These are phyloP conservation scores for Pyrenophora graminea DNA, from an alignment of 2,329 filamentous ascomycete genomes.

Conservation along the genomic window DNA sequence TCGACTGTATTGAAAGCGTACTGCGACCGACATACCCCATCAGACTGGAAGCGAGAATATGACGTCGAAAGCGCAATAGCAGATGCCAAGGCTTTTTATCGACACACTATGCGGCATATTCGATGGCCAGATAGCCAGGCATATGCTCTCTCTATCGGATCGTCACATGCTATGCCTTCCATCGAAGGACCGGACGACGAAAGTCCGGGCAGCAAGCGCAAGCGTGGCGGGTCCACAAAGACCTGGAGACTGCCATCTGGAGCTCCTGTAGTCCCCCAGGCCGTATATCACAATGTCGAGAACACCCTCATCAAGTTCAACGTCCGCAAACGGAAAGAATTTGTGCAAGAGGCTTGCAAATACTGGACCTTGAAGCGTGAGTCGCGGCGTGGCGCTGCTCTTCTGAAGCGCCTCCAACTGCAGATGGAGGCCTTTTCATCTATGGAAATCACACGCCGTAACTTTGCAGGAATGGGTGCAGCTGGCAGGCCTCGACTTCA, in stretches of 20 bases:
- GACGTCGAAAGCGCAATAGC: slow-evolving; percentile 78
- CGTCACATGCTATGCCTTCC: slow-evolving; percentile 63
- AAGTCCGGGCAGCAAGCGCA: slow-evolving; percentile 63
- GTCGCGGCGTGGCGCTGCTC: slow-evolving; percentile 83
- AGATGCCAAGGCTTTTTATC: slow-evolving; percentile 87
- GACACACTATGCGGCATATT: slow-evolving; percentile 81
- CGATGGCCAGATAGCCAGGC: slow-evolving; percentile 92
- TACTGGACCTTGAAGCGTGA: slow-evolving; percentile 99
- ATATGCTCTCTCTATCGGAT: slow-evolving; percentile 79
- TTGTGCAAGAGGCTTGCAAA: slow-evolving; percentile 87
- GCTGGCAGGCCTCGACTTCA: slow-evolving; percentile 76
- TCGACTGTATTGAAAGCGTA: slow-evolving; percentile 87
- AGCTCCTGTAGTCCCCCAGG: slow-evolving; percentile 88
- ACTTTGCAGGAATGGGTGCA: slow-evolving; percentile 94
- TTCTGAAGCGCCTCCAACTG: slow-evolving; percentile 89
- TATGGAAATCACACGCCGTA: slow-evolving; percentile 93
- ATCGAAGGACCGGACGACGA: slow-evolving; percentile 55
- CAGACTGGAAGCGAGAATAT: slow-evolving; percentile 86
- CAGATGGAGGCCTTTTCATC: slow-evolving; percentile 97
- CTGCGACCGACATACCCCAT: slow-evolving; percentile 91
- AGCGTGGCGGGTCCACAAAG: slow-evolving; percentile 60
- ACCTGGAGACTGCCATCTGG: slow-evolving; percentile 94
- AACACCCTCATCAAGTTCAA: slow-evolving; percentile 80
- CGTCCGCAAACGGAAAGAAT: slow-evolving; percentile 87
- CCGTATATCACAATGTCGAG: slow-evolving; percentile 85